Conservation (phyloP, 2,329 filamentous ascomycete genomes). For the Gnomoniopsis smithogilvyi region DNA sequence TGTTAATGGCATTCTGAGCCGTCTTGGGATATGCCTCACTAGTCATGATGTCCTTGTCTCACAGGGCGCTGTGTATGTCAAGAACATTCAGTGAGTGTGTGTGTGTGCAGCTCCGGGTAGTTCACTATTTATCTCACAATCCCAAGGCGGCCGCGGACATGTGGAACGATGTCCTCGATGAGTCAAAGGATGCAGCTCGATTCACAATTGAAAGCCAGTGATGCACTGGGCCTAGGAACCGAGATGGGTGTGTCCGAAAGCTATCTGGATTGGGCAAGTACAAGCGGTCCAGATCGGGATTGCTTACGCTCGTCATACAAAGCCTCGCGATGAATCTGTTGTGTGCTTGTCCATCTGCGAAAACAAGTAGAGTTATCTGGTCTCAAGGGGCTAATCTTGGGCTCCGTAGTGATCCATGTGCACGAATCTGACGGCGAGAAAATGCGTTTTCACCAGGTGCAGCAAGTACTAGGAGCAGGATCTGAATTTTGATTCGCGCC, state of each 20-base stretch:
- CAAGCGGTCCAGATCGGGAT: neutral
- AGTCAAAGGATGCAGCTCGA: neutral
- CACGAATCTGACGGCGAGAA: neutral
- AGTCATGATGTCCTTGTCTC: slow-evolving; percentile 4
- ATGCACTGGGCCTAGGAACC: neutral
- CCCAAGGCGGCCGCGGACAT: slow-evolving; percentile 1
- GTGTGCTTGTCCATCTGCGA: too few relatives aligned
- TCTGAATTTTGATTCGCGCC: too few relatives aligned
- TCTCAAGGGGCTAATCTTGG: neutral
- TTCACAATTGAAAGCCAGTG: neutral
- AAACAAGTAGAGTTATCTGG: neutral
- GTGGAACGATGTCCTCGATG: neutral
- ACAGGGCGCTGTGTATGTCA: neutral
- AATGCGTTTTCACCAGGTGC: too few relatives aligned
- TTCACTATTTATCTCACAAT: slow-evolving; percentile 1
- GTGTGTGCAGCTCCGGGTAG: neutral
- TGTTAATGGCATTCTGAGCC: slow-evolving; percentile 15
- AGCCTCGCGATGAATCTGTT: too few relatives aligned
- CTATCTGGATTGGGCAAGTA: slow-evolving; percentile 9
- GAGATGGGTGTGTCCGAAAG: neutral
- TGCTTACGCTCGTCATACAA: too few relatives aligned
- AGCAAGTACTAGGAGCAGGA: too few relatives aligned
- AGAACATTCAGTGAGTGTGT: neutral
- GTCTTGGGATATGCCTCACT: slow-evolving; percentile 11
- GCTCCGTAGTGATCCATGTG: neutral